Conservation (phyloP, 352 stramenopile genomes). For the Pythium graminicola region DNA sequence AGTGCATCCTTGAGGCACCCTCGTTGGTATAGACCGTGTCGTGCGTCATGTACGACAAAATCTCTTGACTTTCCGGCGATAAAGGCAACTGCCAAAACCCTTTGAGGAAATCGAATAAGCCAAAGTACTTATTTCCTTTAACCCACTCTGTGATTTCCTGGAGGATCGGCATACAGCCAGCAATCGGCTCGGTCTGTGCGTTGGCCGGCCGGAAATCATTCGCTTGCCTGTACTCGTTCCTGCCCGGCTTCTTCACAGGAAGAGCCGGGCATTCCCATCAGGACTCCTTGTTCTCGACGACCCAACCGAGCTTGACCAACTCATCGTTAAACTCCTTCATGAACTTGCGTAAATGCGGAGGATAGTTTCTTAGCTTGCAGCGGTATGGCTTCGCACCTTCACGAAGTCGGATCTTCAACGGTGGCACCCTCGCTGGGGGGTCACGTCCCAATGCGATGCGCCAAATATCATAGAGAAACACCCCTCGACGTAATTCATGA, state of each 20-base stretch:
- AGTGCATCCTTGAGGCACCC: conserved; percentile 23
- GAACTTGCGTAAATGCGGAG: conserved; percentile 16
- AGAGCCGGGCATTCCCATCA: conserved; percentile 21
- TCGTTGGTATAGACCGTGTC: conserved; percentile 22
- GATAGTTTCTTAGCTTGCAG: conserved; percentile 21
- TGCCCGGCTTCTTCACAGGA: conserved; percentile 13
- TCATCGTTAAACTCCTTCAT: conserved; percentile 18
- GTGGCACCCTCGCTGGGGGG: conserved; percentile 14
- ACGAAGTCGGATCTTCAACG: conserved; percentile 23
- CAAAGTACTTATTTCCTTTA: conserved; percentile 11
- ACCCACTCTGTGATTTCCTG: conserved; percentile 9
- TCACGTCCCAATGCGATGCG: conserved; percentile 17
- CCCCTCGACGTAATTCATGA: conserved; percentile 13
- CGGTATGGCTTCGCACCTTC: conserved; percentile 18
- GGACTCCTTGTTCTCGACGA: conserved; percentile 20
- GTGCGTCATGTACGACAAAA: conserved; percentile 27
- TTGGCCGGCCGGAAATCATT: conserved; percentile 27
- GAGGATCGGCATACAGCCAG: conserved; percentile 26
- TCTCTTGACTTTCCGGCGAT: conserved; percentile 18
- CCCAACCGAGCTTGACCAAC: conserved; percentile 23
- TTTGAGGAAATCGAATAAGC: conserved; percentile 26
- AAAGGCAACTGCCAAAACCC: too few species aligned
- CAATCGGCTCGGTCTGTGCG: conserved; percentile 15
- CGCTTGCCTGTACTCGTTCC: conserved; percentile 19
- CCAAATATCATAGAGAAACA: conserved; percentile 13